Conservation (phyloP, 2,329 filamentous ascomycete species). For the Tolypocladium tundrense region DNA sequence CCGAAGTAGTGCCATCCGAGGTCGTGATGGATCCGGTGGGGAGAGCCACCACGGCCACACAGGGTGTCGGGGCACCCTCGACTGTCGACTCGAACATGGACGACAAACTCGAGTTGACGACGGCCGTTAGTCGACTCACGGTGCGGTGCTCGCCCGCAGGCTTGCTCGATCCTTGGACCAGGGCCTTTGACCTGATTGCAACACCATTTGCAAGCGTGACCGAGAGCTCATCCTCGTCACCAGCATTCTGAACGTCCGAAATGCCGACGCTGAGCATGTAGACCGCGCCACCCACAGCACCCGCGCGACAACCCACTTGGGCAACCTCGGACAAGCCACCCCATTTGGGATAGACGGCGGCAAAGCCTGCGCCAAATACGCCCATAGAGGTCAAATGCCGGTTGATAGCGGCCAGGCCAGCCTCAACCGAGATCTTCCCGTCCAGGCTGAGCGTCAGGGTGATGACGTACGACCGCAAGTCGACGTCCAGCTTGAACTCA, state of each 20-base stretch:
- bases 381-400: conserved; percentile 81
- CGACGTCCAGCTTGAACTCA: conserved; percentile 57
- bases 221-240: conserved; percentile 21
- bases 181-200: conserved; percentile 40
- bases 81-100: conserved; percentile 59
- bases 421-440: conserved; percentile 47
- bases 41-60: conserved; percentile 60
- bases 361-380: conserved; percentile 79
- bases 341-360: conserved; percentile 86
- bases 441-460: conserved; percentile 67
- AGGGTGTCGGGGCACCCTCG: conserved; percentile 68
- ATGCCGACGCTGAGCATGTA: conserved; percentile 76
- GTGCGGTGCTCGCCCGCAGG: conserved; percentile 15
- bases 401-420: conserved; percentile 63
- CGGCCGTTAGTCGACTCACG: conserved; percentile 52
- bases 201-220: conserved; percentile 48
- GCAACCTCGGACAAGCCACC: conserved; percentile 80
- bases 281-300: conserved; percentile 80
- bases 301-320: conserved; percentile 83
- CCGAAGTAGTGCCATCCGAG: conserved; percentile 20
- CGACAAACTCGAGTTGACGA: conserved; percentile 57
- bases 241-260: conserved; percentile 17
- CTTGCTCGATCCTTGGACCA: conserved; percentile 36
- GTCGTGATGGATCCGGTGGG: conserved; percentile 38
- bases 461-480: conserved; percentile 51